Evolutionary conservation across 1,284 basidiomycete genomes (phyloP), one percentile per base, ranked within the genome.

Genomic region (Sphaerobolus stellatus): DNA sequence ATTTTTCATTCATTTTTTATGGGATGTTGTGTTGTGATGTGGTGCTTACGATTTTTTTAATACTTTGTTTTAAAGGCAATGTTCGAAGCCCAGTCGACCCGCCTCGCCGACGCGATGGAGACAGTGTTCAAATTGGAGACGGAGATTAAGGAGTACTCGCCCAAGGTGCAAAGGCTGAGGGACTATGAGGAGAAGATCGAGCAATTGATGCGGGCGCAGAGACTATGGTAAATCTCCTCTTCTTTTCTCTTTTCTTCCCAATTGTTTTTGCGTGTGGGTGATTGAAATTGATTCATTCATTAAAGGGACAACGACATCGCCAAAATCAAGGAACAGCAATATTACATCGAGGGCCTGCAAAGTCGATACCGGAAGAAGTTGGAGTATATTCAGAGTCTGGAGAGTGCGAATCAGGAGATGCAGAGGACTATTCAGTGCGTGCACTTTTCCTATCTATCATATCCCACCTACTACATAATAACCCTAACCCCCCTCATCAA

Each of bases 111-210:
- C 18, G 85, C 86, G 7, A 74, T 74, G 13, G 75, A 79, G 46
- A 69, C 79, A 18, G 79, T 86, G 1, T 86, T 86, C 59, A 72
- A 77, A 44, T 70, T 90, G 22, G 72, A 84, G 66, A 88, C 84
- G 3, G 75, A 81, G 60, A 78, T 76, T 61, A 89, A 88, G 64
- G 86, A 84, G 66, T 84, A 75, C 40, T 80, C 84, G 56, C 86
- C 85, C 65, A 90, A 90, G 63, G 78, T 91, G 25, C 82, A 88
- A 56, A 76, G 86, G 8, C 68, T 90, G 45, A 72, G 77, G 56
- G 87, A 90, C 63, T 90, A 89, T 55, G 88, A 88, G 64, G 75
- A 73, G 50, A 81, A 86, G 61, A 87, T 92, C 40, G 82, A 88
- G 44, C 85, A 89, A 60, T 77, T 88, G 53, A 72, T 85, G 54